Evolutionary conservation across 2,329 filamentous ascomycete genomes (phyloP).

Genomic region (Colletotrichum agaves): DNA sequence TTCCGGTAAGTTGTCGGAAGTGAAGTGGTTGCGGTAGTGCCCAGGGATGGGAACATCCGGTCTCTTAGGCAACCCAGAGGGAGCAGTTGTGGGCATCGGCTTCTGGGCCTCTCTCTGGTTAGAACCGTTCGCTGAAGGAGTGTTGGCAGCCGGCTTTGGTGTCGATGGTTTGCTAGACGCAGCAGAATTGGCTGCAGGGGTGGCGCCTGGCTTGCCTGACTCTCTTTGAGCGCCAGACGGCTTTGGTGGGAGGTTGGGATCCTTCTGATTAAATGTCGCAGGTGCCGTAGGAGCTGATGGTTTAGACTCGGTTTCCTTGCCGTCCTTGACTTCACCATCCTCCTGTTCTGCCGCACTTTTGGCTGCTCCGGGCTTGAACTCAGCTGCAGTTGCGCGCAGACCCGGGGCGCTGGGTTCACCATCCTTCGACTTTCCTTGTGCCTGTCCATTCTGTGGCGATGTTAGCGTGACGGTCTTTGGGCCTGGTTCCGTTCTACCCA

Average conservation of each 20-base stretch:
- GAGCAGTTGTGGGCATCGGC: constrained; percentile 46
- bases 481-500: constrained; percentile 48
- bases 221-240: constrained; percentile 40
- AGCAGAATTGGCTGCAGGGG: constrained; percentile 27
- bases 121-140: constrained; percentile 27
- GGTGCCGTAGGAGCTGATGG: constrained; percentile 7
- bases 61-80: constrained; percentile 60
- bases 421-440: constrained; percentile 49
- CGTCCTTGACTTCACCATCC: constrained; percentile 79
- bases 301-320: constrained; percentile 17
- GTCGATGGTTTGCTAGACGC: constrained; percentile 43
- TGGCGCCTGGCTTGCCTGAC: constrained; percentile 38
- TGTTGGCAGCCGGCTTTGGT: constrained; percentile 39
- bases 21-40: constrained; percentile 59
- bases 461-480: constrained; percentile 47
- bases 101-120: constrained; percentile 47
- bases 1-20: constrained; percentile 40
- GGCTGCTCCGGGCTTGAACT: constrained; percentile 68
- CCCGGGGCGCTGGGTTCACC: constrained; percentile 45
- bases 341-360: constrained; percentile 65
- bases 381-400: constrained; percentile 65
- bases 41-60: constrained; percentile 67
- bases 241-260: constrained; percentile 35
- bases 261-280: constrained; percentile 23
- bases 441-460: constrained; percentile 53